Percentiles rank a stretch among this genome's conserved stretches.
Conservation (phyloP, 331 rosid species). For the Acacia pycnantha region DNA sequence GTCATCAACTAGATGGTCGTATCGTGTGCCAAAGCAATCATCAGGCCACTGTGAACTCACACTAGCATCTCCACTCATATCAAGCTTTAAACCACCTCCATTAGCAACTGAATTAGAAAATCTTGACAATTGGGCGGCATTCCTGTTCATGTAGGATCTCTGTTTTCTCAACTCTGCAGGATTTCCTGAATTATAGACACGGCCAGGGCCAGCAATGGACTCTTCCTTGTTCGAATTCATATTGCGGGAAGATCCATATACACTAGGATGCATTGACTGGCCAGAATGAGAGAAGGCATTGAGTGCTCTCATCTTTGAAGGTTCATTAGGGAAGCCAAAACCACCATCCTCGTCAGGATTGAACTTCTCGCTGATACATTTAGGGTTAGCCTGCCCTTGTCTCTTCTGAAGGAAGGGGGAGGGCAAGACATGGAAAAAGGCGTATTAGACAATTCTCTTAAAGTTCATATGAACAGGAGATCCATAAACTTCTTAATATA, state of each 20-base stretch:
- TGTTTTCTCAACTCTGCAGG: constrained; percentile 47
- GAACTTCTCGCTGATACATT: constrained; percentile 53
- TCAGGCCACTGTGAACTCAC: constrained; percentile 61
- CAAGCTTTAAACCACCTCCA: constrained; percentile 54
- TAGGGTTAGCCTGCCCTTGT: constrained; percentile 46
- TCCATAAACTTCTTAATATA: constrained; percentile 9
- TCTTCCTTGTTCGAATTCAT: constrained; percentile 41
- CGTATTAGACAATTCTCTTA: constrained; percentile 17
- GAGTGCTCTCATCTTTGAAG: constrained; percentile 39
- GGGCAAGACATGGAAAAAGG: constrained; percentile 18
- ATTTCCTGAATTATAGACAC: constrained; percentile 33
- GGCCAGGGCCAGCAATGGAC: constrained; percentile 30
- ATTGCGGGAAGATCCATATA: constrained; percentile 51
- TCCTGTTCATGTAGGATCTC: constrained; percentile 40
- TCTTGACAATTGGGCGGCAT: constrained; percentile 50
- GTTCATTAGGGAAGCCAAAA: constrained; percentile 59
- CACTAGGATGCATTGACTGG: constrained; percentile 52
- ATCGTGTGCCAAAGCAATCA: constrained; percentile 44
- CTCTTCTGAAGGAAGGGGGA: constrained; percentile 41
- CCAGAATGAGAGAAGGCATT: constrained; percentile 53
- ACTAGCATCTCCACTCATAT: constrained; percentile 42
- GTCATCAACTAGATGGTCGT: constrained; percentile 45
- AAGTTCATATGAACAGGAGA: constrained; percentile 2
- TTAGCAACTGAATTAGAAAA: constrained; percentile 70
- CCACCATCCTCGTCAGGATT: constrained; percentile 54